A percentile compares a stretch with the other conserved stretches of the same genome.
phyloP scores from a whole-genome alignment of 2,329 filamentous ascomycete species.

The Talaromyces funiculosus region DNA sequence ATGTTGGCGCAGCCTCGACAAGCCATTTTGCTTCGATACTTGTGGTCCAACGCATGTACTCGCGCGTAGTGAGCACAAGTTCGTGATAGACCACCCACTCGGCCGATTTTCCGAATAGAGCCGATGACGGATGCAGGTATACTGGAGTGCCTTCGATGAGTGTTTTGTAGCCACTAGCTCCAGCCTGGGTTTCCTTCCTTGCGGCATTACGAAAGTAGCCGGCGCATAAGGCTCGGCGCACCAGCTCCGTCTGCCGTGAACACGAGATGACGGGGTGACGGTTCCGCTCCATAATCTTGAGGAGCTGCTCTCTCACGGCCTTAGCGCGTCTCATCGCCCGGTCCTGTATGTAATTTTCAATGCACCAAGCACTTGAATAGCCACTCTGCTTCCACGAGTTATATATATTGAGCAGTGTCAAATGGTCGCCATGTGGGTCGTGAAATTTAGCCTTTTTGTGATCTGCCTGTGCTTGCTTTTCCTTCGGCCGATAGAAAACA shows the following conservation, averaged over 20 bases:
- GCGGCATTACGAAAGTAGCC: slow-evolving; percentile 96
- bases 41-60: slow-evolving; percentile 96
- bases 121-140: slow-evolving; percentile 82
- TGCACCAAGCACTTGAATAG: slow-evolving; percentile 85
- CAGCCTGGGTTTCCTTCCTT: slow-evolving; percentile 89
- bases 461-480: slow-evolving; percentile 93
- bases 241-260: slow-evolving; percentile 77
- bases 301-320: slow-evolving; percentile 86
- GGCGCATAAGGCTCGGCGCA: slow-evolving; percentile 80
- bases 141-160: slow-evolving; percentile 92
- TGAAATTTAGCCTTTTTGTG: slow-evolving; percentile 98
- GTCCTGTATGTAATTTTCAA: slow-evolving; percentile 95
- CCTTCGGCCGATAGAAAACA: slow-evolving; percentile 95
- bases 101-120: slow-evolving; percentile 89
- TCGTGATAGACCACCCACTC: slow-evolving; percentile 92
- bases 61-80: slow-evolving; percentile 58
- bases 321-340: slow-evolving; percentile 81
- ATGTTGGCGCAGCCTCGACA: slow-evolving; percentile 94
- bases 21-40: slow-evolving; percentile 81
- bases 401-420: slow-evolving; percentile 94
- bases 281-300: slow-evolving; percentile 91
- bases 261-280: slow-evolving; percentile 76
- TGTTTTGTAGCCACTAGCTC: slow-evolving; percentile 98
- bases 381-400: slow-evolving; percentile 89
- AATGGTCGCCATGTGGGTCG: slow-evolving; percentile 87